Evolutionary conservation across 495 filamentous ascomycete species (phyloP), one percentile per base, ranked within the genome.

Genomic region (Penicillium pancosmium): DNA sequence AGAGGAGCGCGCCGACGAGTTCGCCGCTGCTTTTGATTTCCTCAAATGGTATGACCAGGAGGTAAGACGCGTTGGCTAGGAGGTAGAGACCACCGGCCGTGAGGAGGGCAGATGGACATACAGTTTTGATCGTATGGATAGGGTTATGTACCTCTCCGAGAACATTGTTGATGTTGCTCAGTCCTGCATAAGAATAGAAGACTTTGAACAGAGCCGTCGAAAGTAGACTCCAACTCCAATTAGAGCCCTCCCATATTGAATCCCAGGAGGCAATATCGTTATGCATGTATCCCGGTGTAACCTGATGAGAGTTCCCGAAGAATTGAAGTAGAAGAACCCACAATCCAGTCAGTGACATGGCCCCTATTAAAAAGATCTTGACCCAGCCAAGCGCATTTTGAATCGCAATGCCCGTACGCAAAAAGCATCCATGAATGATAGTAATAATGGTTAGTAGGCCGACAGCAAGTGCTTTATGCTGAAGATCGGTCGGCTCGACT

Each of bases 121-220:
- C 87, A 0, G 82, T 84, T 49, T 81, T 85, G 12, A 92, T 63
- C 0, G 88, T 92, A 5, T 78, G 73, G 2, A 90, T 79, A 0
- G 89, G 89, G 55, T 91, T 73, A 50, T 85, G 83, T 15, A 91
- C 88, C 65, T 92, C 88, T 55, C 87, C 87, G 36, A 92, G 72
- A n/a, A 91, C 88, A 56, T 91, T 89, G 69, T 90, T 90, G 55
- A 86, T 76, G 59, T 91, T 91, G 27, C 70, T 79, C 19, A 88
- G 70, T 0, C 88, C 89, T 0, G 87, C 79, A 57, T 89, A 92
- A 1, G 89, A 86, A 53, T 90, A 91, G 19, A 86, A 81, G 0
- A 92, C 84, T 65, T 91, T 91, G 76, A 91, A 89, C 1, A 92
- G 63, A 0, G 87, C 80, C 0, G 87, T 87, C 25, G 85, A 80